These are phyloP conservation scores for Cyclostephanos invisitatus DNA, from an alignment of 108 stramenopile genomes.

Conservation along the genomic window DNA sequence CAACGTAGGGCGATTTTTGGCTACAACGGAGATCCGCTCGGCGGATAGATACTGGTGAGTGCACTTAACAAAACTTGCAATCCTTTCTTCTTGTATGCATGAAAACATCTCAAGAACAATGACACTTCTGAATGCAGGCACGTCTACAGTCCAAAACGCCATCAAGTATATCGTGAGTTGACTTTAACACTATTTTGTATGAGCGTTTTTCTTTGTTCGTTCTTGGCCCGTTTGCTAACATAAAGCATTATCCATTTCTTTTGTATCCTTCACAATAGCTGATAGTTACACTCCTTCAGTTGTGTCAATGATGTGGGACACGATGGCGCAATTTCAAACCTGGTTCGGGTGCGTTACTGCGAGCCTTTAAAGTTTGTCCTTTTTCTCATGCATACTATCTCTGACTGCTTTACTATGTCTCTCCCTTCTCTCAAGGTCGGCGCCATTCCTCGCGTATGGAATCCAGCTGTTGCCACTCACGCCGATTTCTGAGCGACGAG, in stretches of 20 bases:
- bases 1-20: conserved; percentile 69
- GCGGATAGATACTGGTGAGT: conserved; percentile 89
- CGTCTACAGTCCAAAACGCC: conserved; percentile 29
- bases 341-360: conserved; percentile 59
- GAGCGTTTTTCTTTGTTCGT: neutral
- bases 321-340: conserved; percentile 66
- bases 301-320: conserved; percentile 66
- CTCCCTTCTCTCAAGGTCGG: conserved; percentile 69
- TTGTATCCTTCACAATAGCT: conserved; percentile 13
- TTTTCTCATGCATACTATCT: conserved; percentile 45
- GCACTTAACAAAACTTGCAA: conserved; percentile 20
- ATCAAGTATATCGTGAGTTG: conserved; percentile 50
- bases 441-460: conserved; percentile 69
- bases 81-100: neutral
- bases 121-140: conserved; percentile 8
- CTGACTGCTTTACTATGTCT: conserved; percentile 64
- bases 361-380: conserved; percentile 17
- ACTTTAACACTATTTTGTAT: neutral
- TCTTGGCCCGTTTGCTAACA: conserved; percentile 2
- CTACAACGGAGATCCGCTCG: conserved; percentile 80
- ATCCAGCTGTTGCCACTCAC: conserved; percentile 91
- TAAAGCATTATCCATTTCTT: conserved; percentile 8
- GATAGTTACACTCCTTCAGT: conserved; percentile 54
- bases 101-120: neutral
- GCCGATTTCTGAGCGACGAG: conserved; percentile 81